Evolutionary conservation across 1,284 basidiomycete species (phyloP), one percentile per base, ranked within the genome.

Genomic region (Melampsora larici-populina): DNA sequence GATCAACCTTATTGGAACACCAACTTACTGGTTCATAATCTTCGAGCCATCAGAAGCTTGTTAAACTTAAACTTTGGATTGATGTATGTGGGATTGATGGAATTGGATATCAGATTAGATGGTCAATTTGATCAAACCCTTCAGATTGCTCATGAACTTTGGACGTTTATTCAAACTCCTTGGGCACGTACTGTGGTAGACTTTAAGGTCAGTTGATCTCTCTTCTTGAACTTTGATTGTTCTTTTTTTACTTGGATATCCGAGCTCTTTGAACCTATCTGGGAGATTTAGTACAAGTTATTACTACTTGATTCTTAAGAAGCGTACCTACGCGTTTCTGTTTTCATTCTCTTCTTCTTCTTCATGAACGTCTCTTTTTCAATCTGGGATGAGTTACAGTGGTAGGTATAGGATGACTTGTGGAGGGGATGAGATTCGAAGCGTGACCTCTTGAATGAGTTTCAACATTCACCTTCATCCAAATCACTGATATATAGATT

Each of bases 1-100:
- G 73, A 76, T 6, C 64, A 76, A 46, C 21, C 33, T n/a, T 76
- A 76, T 66, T 76, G 73, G 73, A 69, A 76, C 58, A 36, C 66
- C 18, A 36, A 60, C 36, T 11, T 43, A 15, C 15, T 76, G 18
- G 33, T 31, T 51, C 64, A 66, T 29, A 76, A 76, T 46, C 46
- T 74, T n/a, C 65, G 63, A 36, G 33, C 58, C 1, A 51, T 74
- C 26, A 68, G 68, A 36, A 64, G 62, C 17, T 66, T 76, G 24
- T 60, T 68, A 33, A 55, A 26, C 29, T 60, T 64, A 17, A 48
- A 21, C 4, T 26, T 24, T 11, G n/a, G n/a, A 31, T 24, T 43
- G 7, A 36, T 21, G 43, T n/a, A 48, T 5, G 46, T 55, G 0
- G 64, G 73, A 4, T 29, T 76, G 69, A 3, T 58, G 17, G 55